Percentiles rank a stretch among this genome's conserved stretches.
phyloP scores from a whole-genome alignment of 257 asterid species.

The Phtheirospermum japonicum region DNA sequence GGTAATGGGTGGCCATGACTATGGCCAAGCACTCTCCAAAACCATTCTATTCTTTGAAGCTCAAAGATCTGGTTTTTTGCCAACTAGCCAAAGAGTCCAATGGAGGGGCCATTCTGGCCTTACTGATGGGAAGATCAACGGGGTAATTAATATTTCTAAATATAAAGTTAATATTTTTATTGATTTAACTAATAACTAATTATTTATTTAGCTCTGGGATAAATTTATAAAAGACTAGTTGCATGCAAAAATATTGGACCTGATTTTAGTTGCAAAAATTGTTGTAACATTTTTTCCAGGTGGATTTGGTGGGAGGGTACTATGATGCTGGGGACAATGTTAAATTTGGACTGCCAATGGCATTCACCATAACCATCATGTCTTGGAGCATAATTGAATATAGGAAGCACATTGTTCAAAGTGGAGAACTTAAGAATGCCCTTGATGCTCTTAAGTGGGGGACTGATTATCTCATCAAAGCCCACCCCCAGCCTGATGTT shows the following conservation, averaged over 20 bases:
- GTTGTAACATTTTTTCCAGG: slow-evolving; percentile 34
- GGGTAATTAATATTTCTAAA: no score
- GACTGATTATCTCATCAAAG: slow-evolving; percentile 77
- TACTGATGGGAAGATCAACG: slow-evolving; percentile 58
- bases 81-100: slow-evolving; percentile 57
- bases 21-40: slow-evolving; percentile 58
- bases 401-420: slow-evolving; percentile 50
- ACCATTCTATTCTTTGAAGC: slow-evolving; percentile 73
- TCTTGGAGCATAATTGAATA: slow-evolving; percentile 74
- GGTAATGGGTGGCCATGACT: slow-evolving; percentile 49
- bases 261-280: no score
- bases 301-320: slow-evolving; percentile 82
- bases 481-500: slow-evolving; percentile 69
- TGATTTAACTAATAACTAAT: no score
- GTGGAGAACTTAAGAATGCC: slow-evolving; percentile 62
- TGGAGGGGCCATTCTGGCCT: slow-evolving; percentile 82
- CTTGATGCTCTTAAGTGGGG: slow-evolving; percentile 82
- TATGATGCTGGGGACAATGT: slow-evolving; percentile 92
- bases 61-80: slow-evolving; percentile 77
- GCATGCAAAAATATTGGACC: no score
- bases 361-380: slow-evolving; percentile 72
- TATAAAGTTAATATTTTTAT: no score
- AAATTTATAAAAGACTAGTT: no score
- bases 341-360: slow-evolving; percentile 85
- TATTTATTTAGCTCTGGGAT: no score